These are phyloP conservation scores for Vitis riparia DNA, from an alignment of 164 flowering plant species.

Conservation along the genomic window DNA sequence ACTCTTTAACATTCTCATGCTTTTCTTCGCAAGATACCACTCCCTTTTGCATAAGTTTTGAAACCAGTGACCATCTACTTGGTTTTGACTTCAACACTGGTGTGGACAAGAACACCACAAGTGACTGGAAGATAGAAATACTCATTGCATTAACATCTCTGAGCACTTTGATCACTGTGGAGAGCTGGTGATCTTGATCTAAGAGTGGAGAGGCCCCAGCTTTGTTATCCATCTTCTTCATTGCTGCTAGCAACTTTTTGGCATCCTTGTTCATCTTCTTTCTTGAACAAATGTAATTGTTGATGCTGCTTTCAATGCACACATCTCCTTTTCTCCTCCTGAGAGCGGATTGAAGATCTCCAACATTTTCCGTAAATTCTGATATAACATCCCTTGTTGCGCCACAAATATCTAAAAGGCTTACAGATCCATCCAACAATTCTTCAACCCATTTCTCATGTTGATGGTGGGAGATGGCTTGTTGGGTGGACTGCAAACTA, in stretches of 20 bases:
- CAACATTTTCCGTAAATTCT: constrained; percentile 18
- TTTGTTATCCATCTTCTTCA: constrained; percentile 26
- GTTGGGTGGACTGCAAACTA: constrained; percentile 26
- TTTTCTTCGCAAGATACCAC: constrained; percentile 13
- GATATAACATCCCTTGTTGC: constrained; percentile 20
- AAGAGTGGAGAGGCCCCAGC: not conserved
- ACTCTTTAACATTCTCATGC: constrained; percentile 14
- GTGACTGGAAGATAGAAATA: constrained; percentile 31
- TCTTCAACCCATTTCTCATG: constrained; percentile 16
- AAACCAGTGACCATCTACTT: constrained; percentile 32
- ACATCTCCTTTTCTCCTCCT: constrained; percentile 30
- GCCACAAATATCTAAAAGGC: constrained; percentile 28
- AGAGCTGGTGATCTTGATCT: not conserved
- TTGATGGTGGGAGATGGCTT: constrained; percentile 19
- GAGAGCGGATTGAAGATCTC: constrained; percentile 27
- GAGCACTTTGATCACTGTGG: constrained; percentile 23
- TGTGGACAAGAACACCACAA: constrained; percentile 29
- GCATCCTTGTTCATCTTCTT: constrained; percentile 33
- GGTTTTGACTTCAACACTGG: constrained; percentile 21
- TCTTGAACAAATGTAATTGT: constrained; percentile 21
- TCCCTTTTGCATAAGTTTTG: constrained; percentile 26
- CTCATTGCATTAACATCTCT: constrained; percentile 32
- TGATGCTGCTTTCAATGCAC: constrained; percentile 15
- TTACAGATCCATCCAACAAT: constrained; percentile 28
- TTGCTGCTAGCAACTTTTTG: constrained; percentile 13